These are phyloP conservation scores for Plasmopara halstedii DNA, from an alignment of 352 stramenopile species.

Conservation along the genomic window DNA sequence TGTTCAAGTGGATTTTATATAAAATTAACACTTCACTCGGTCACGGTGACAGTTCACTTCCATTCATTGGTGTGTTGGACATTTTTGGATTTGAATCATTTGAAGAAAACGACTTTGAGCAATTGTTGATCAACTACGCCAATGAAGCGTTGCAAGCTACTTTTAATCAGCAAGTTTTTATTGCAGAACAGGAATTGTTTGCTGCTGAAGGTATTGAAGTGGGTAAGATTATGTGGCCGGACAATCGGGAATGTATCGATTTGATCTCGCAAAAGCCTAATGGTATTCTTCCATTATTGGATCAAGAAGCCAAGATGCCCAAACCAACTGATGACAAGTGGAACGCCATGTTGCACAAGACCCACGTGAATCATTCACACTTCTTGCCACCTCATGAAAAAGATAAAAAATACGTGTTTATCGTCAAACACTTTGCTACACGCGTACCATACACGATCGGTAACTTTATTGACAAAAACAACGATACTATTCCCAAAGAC, in stretches of 20 bases:
- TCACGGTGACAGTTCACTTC: slow-evolving; percentile 55
- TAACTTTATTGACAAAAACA: slow-evolving; percentile 97
- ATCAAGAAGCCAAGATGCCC: slow-evolving; percentile 74
- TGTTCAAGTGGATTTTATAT: slow-evolving; percentile 81
- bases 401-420: slow-evolving; percentile 91
- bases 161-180: slow-evolving; percentile 89
- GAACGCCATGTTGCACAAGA: slow-evolving; percentile 78
- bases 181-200: slow-evolving; percentile 80
- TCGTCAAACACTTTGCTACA: slow-evolving; percentile 95
- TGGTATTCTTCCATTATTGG: slow-evolving; percentile 69
- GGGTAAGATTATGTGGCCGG: slow-evolving; percentile 73
- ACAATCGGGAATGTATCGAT: slow-evolving; percentile 83
- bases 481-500: slow-evolving; percentile 91
- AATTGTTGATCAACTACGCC: slow-evolving; percentile 87
- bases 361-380: slow-evolving; percentile 55
- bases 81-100: slow-evolving; percentile 98
- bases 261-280: slow-evolving; percentile 75
- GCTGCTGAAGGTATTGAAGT: slow-evolving; percentile 73
- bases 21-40: slow-evolving; percentile 80
- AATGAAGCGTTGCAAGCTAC: slow-evolving; percentile 85
- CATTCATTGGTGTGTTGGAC: slow-evolving; percentile 93
- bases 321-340: slow-evolving; percentile 83
- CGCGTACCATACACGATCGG: slow-evolving; percentile 91
- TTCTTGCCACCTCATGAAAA: slow-evolving; percentile 78
- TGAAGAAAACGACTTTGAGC: slow-evolving; percentile 89